A percentile compares a stretch with the other conserved stretches of the same genome.
Evolutionary conservation across 2,329 filamentous ascomycete genomes (phyloP).

Genomic region (Tolypocladium amazonense): DNA sequence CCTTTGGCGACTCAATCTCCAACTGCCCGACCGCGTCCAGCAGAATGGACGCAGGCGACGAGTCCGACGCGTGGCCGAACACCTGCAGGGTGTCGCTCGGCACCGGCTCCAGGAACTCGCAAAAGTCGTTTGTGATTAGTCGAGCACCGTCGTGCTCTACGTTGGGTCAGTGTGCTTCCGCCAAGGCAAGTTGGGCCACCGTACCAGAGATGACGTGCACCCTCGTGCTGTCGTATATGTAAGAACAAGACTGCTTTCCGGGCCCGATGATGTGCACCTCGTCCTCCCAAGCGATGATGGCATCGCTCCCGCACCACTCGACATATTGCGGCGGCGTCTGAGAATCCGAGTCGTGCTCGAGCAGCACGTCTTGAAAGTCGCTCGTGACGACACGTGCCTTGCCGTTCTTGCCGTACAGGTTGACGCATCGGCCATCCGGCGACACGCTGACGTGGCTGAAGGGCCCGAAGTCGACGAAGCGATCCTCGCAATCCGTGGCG

Average conservation of each 20-base stretch:
- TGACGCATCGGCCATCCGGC: constrained; percentile 79
- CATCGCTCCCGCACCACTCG: constrained; percentile 94
- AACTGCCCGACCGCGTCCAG: constrained; percentile 86
- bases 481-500: constrained; percentile 81
- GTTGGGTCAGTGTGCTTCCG: background rate
- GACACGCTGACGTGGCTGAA: constrained; percentile 88
- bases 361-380: constrained; percentile 86
- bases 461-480: constrained; percentile 80
- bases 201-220: constrained; percentile 81
- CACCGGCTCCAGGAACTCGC: constrained; percentile 94
- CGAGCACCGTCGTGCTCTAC: constrained; percentile 73
- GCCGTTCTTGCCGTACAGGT: constrained; percentile 75
- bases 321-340: constrained; percentile 78
- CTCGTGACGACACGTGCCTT: constrained; percentile 88
- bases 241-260: constrained; percentile 62
- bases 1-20: constrained; percentile 89
- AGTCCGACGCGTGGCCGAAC: constrained; percentile 79
- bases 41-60: constrained; percentile 82
- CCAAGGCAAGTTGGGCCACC: background rate
- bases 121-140: constrained; percentile 84
- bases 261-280: constrained; percentile 91
- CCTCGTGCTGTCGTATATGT: constrained; percentile 81
- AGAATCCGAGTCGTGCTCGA: constrained; percentile 83
- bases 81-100: constrained; percentile 79
- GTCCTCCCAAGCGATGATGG: constrained; percentile 93